Conservation (phyloP, 1,139 yeast genomes). For the Schwanniomyces etchellsii region DNA sequence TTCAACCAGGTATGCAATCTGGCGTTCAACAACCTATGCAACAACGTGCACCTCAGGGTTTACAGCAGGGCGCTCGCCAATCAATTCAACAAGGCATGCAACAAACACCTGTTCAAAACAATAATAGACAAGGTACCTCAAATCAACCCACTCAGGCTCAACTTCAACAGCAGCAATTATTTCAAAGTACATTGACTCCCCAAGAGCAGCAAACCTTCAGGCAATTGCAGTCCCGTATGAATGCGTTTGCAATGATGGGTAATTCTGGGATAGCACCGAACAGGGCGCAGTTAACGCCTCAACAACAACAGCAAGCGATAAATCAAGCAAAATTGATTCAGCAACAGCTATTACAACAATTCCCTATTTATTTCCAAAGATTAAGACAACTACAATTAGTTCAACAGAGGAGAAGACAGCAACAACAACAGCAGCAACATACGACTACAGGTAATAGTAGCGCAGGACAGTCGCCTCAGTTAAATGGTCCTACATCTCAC, state of each 20-base stretch:
- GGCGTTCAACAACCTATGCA: conserved; percentile 2
- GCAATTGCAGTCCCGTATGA: conserved; percentile 37
- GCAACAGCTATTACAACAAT: conserved; percentile 39
- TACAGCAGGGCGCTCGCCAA: conserved; percentile 9
- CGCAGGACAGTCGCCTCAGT: conserved; percentile 1
- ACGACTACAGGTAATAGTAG: conserved; percentile 3
- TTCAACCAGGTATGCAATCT: conserved; percentile 1
- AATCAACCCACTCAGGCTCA: conserved; percentile 22
- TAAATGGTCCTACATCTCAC: conserved; percentile 3
- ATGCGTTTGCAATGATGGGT: conserved; percentile 41
- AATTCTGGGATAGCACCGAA: conserved; percentile 42
- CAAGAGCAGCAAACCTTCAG: conserved; percentile 42
- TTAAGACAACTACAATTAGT: conserved; percentile 36
- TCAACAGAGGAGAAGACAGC: conserved; percentile 32
- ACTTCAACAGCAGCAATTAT: conserved; percentile 43
- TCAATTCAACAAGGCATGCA: conserved; percentile 9
- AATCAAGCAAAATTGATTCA: conserved; percentile 41
- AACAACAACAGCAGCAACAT: conserved; percentile 12
- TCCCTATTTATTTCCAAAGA: conserved; percentile 41
- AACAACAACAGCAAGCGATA: conserved; percentile 42
- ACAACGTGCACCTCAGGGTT: conserved; percentile 6
- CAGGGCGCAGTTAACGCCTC: conserved; percentile 36
- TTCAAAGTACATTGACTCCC: conserved; percentile 36
- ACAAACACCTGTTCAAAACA: conserved; percentile 3
- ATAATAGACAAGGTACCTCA: conserved; percentile 4